Conservation (phyloP, 1,139 yeast species). For the Lodderomyces orthopsilosis region DNA sequence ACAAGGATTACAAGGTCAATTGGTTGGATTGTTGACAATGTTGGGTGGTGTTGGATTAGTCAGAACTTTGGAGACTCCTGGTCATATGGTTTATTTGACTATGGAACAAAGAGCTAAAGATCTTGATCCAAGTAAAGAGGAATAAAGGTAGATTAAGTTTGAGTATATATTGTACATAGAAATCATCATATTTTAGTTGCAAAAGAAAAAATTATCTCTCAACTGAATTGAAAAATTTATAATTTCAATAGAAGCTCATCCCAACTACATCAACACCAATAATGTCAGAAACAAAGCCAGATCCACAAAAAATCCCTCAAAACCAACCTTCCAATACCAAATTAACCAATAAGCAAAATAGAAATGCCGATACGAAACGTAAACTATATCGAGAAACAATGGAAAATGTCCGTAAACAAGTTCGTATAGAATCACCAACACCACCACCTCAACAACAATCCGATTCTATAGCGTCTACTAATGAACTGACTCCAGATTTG, state of each 20-base stretch:
- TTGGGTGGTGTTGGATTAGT: constrained; percentile 90
- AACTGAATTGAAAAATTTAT: neutral
- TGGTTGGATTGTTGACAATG: constrained; percentile 79
- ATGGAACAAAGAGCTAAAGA: constrained; percentile 59
- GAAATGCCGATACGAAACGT: constrained; percentile 40
- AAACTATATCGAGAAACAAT: constrained; percentile 33
- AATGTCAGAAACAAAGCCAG: constrained; percentile 2
- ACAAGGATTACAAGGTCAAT: constrained; percentile 72
- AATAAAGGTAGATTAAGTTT: too few relatives aligned
- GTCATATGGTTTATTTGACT: constrained; percentile 69
- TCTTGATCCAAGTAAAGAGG: constrained; percentile 18
- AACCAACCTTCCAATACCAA: constrained; percentile 27
- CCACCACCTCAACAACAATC: constrained; percentile 3
- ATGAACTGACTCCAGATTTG: constrained; percentile 3
- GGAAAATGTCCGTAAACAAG: constrained; percentile 20
- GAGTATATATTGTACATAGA: too few relatives aligned
- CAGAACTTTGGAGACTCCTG: constrained; percentile 68
- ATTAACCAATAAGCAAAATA: constrained; percentile 18
- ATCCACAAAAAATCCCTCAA: constrained; percentile 20
- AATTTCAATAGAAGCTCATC: constrained; percentile 1
- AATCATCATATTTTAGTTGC: neutral
- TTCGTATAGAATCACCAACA: constrained; percentile 22
- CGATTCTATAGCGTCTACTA: neutral
- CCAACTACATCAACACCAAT: neutral
- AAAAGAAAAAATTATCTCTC: neutral